Evolutionary conservation across 257 asterid genomes (phyloP).

Genomic region (Lavandula angustifolia): DNA sequence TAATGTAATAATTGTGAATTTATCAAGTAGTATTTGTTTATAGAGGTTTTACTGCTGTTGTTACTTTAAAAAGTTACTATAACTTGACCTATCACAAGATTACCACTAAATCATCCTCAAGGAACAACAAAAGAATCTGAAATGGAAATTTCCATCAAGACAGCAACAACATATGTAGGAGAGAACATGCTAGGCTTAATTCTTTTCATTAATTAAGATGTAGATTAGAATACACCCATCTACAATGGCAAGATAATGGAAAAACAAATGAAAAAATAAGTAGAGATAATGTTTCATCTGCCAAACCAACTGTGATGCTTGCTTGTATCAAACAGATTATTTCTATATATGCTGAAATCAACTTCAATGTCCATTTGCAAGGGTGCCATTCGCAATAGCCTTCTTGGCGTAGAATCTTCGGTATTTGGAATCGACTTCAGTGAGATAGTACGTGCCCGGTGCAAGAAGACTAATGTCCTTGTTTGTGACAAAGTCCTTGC

Average conservation of each 20-base stretch:
- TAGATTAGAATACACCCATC: slow-evolving; percentile 32
- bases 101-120: too few species aligned
- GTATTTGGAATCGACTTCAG: slow-evolving; percentile 90
- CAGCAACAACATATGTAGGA: neutral
- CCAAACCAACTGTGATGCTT: slow-evolving; percentile 30
- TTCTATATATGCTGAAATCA: slow-evolving; percentile 38
- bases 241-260: slow-evolving; percentile 11
- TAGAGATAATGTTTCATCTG: slow-evolving; percentile 32
- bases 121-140: too few species aligned
- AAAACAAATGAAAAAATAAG: slow-evolving; percentile 19
- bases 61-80: too few species aligned
- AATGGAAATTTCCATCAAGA: too few species aligned
- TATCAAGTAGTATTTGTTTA: neutral
- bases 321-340: slow-evolving; percentile 38
- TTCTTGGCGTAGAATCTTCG: slow-evolving; percentile 83
- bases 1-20: too few species aligned
- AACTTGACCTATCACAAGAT: too few species aligned
- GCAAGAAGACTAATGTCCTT: slow-evolving; percentile 83
- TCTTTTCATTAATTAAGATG: slow-evolving; percentile 22
- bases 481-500: slow-evolving; percentile 74
- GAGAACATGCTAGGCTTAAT: neutral
- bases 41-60: neutral
- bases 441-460: slow-evolving; percentile 85
- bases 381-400: slow-evolving; percentile 50
- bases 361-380: slow-evolving; percentile 77